These are phyloP conservation scores for Diplodia mutila DNA, from an alignment of 2,329 filamentous ascomycete genomes.

Conservation along the genomic window DNA sequence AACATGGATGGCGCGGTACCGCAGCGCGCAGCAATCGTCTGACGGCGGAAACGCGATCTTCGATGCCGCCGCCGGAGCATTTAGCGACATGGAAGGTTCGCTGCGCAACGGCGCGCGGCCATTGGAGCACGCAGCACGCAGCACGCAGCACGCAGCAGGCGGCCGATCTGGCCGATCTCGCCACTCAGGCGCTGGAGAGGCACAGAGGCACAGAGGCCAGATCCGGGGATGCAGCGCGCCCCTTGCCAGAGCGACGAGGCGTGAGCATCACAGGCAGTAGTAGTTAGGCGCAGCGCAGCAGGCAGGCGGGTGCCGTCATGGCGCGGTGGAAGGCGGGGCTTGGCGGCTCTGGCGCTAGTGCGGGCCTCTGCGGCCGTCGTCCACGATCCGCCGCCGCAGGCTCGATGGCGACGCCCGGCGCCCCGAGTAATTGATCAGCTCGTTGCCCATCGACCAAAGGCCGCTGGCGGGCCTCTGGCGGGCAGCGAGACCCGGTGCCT, in stretches of 20 bases:
- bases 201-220: too few species aligned
- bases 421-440: slow-evolving; percentile 17
- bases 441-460: slow-evolving; percentile 1
- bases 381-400: slow-evolving; percentile 1
- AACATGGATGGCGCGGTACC: slow-evolving; percentile 1
- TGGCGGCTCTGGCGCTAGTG: slow-evolving; percentile 7
- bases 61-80: slow-evolving; percentile 1
- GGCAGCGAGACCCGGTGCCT: slow-evolving; percentile 13
- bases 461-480: neutral
- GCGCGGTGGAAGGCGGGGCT: neutral
- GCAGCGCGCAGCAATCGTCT: neutral
- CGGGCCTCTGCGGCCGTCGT: slow-evolving; percentile 3
- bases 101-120: slow-evolving; percentile 7
- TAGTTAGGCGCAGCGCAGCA: too few species aligned
- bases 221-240: slow-evolving; percentile 1
- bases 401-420: slow-evolving; percentile 4
- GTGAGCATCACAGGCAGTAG: too few species aligned
- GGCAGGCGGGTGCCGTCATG: neutral
- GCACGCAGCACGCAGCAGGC: too few species aligned
- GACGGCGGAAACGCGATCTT: too few species aligned
- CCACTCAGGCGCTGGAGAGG: neutral
- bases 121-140: neutral
- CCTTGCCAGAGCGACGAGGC: too few species aligned
- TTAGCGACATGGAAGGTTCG: slow-evolving; percentile 14
- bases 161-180: slow-evolving; percentile 19